Evolutionary conservation across 768 basidiomycete species (phyloP).

Genomic region (Lactarius psammicola): DNA sequence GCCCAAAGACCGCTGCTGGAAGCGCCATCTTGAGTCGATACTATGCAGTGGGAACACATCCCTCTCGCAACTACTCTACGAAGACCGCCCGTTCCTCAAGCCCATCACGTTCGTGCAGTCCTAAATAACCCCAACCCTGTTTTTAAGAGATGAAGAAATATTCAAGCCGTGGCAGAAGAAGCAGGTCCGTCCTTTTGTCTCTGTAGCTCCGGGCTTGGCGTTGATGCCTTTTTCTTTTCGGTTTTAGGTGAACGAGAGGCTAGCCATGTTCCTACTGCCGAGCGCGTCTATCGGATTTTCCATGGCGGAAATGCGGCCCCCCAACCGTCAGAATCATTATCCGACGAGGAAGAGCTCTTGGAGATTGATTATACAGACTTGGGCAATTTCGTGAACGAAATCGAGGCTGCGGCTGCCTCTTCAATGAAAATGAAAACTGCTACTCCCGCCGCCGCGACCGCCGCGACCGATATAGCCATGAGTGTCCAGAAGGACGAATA

Average conservation of each 20-base stretch:
- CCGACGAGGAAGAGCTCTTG: constrained; percentile 31
- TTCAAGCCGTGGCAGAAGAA: constrained; percentile 50
- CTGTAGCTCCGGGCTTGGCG: neutral
- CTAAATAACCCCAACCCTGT: constrained; percentile 46
- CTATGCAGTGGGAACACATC: constrained; percentile 45
- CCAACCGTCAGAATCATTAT: constrained; percentile 13
- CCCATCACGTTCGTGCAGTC: constrained; percentile 71
- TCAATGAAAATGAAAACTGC: neutral
- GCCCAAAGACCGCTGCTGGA: constrained; percentile 32
- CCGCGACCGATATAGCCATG: neutral
- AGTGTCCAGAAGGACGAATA: neutral
- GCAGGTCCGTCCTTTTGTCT: constrained; percentile 41
- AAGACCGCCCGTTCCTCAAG: no score
- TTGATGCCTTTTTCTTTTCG: neutral
- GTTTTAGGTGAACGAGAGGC: constrained; percentile 47
- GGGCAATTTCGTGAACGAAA: constrained; percentile 43
- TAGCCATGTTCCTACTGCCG: constrained; percentile 66
- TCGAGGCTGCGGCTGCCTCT: constrained; percentile 37
- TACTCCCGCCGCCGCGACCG: neutral
- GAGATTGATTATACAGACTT: constrained; percentile 65
- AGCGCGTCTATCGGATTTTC: constrained; percentile 64
- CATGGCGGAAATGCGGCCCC: constrained; percentile 35
- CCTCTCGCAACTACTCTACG: constrained; percentile 53
- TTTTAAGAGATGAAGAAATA: constrained; percentile 61
- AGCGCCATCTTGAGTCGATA: constrained; percentile 32